Conservation (phyloP, 1,139 yeast species). For the Eremothecium coryli region DNA sequence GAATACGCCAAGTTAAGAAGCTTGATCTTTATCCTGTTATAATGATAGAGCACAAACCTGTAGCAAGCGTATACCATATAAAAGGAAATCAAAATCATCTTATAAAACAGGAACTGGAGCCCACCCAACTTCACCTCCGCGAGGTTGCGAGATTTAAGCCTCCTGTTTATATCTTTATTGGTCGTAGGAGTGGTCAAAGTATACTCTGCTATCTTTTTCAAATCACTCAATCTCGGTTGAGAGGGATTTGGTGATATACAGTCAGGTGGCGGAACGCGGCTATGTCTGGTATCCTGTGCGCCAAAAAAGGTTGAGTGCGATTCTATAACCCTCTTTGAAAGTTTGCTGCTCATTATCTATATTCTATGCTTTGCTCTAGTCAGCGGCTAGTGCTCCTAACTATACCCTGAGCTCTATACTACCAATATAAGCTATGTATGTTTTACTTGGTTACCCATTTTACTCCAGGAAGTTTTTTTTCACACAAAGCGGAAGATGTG, state of each 20-base stretch:
- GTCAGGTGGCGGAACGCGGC: constrained; percentile 20
- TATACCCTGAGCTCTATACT: too few relatives aligned
- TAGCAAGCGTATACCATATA: constrained; percentile 49
- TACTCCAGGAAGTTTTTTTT: background rate
- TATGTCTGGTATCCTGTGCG: constrained; percentile 1
- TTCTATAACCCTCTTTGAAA: constrained; percentile 1
- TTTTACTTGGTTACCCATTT: too few relatives aligned
- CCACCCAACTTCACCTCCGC: constrained; percentile 6
- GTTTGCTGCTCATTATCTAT: constrained; percentile 7
- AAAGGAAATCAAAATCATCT: constrained; percentile 41
- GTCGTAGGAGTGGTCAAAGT: constrained; percentile 3
- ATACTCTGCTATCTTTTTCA: constrained; percentile 3
- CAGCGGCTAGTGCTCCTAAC: too few relatives aligned
- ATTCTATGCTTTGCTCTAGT: too few relatives aligned
- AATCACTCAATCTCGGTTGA: constrained; percentile 4
- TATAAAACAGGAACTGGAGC: constrained; percentile 29
- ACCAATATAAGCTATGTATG: too few relatives aligned
- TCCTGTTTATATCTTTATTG: constrained; percentile 1
- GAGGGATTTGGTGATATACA: constrained; percentile 14
- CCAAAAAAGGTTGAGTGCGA: constrained; percentile 1
- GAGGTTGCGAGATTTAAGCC: constrained; percentile 2
- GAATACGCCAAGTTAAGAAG: constrained; percentile 59
- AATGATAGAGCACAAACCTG: constrained; percentile 43
- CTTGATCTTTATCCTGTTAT: constrained; percentile 49
- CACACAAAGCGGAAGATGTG: constrained; percentile 1